These are phyloP conservation scores for Saccharomycopsis fermentans DNA, from an alignment of 805 yeast genomes.

Conservation along the genomic window DNA sequence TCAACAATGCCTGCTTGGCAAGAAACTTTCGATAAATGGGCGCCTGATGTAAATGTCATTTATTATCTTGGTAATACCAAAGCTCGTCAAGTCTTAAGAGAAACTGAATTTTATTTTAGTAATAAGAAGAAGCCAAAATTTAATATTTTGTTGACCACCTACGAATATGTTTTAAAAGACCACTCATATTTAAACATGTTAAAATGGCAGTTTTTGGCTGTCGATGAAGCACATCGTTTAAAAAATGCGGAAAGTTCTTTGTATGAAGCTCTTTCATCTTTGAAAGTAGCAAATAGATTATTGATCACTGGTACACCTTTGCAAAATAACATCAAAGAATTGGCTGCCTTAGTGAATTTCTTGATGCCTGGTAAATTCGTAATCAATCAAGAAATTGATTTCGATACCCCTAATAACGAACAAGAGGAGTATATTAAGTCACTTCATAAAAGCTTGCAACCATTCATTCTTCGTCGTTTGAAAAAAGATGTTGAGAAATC, in stretches of 20 bases:
- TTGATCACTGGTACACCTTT: conserved; percentile 97
- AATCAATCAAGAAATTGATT: conserved; percentile 92
- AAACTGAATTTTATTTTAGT: conserved; percentile 70
- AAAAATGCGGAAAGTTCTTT: conserved; percentile 90
- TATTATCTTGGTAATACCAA: conserved; percentile 88
- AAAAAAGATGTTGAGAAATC: conserved; percentile 97
- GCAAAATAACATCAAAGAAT: conserved; percentile 89
- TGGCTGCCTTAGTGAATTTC: conserved; percentile 90
- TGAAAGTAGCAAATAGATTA: conserved; percentile 74
- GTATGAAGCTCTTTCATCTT: conserved; percentile 76
- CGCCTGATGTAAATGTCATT: conserved; percentile 90
- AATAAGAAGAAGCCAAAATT: conserved; percentile 68
- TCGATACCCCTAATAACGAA: conserved; percentile 75
- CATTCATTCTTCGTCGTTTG: conserved; percentile 84
- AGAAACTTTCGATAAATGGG: conserved; percentile 95
- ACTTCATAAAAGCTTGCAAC: conserved; percentile 76
- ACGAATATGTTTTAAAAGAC: conserved; percentile 92
- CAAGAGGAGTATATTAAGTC: conserved; percentile 86
- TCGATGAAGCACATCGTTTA: conserved; percentile 95
- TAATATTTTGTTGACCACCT: conserved; percentile 87
- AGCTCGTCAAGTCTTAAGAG: conserved; percentile 73
- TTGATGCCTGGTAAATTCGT: conserved; percentile 89
- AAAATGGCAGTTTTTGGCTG: conserved; percentile 92
- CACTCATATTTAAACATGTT: conserved; percentile 67
- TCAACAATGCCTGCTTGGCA: conserved; percentile 99